Base-by-base conservation (phyloP, 352 stramenopile genomes). In the Saprolegnia diclina region DNA sequence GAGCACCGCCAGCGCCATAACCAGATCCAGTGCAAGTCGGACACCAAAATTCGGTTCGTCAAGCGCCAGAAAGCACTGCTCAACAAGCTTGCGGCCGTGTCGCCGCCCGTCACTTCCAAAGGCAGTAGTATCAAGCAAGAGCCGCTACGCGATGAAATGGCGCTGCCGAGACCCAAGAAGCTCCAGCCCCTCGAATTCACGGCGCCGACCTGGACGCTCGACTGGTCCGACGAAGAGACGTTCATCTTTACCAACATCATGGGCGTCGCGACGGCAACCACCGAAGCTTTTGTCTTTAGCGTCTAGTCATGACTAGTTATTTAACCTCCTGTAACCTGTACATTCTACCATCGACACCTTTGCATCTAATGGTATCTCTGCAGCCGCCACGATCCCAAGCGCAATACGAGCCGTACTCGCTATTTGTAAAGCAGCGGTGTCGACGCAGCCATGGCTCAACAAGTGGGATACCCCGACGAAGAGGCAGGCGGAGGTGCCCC, bases 1-100 rank as follows among this genome's bases (percentile, higher is more conserved):
- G 54, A 67, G 22, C 65, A 71, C 40, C 65, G 65, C 14, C 53
- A 55, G 35, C 65, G 65, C 9, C 65, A 71, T 38, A 71, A 67
- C 35, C 55, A 44, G 26, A 71, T 67, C 38, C 65, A 71, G 40
- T 55, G 56, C 56, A 69, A 69, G 50, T 69, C 63, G 24, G 63
- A 69, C 45, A 69, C n/a, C 63, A 69, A 69, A n/a, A 69, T 69
- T 21, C 63, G 63, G 13, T 57, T 57, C 7, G 48, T 37, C 5
- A 69, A 69, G 35, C 63, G 63, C 35, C 22, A 45, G 32, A 55
- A 69, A 35, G 16, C 63, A 7, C 52, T 61, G 21, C 38, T 29
- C 13, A 22, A 14, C 59, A 66, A 54, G 46, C 22, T 55, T 10
- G 37, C 32, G 29, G 38, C 38, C 7, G 7, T n/a, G n/a, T n/a